Evolutionary conservation across 2,329 filamentous ascomycete species (phyloP), one percentile per base, ranked within the genome.

Genomic region (Trichoderma atrobrunneum): DNA sequence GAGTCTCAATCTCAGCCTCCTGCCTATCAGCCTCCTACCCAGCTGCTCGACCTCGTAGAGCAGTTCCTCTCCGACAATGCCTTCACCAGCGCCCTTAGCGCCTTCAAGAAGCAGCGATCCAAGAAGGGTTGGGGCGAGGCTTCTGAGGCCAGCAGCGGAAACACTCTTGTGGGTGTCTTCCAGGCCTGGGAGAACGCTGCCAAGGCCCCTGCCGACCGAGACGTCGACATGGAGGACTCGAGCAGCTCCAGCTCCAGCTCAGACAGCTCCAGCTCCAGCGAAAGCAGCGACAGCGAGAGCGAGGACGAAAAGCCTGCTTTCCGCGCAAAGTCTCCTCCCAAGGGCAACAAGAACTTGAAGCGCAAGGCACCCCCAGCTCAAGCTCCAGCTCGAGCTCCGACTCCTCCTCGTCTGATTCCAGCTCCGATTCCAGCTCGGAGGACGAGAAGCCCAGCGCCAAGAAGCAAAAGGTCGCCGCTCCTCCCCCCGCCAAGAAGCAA

Each of bases 31-130:
- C 85, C 88, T 30, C 87, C 91, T 5, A 81, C 86, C 32, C 86
- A 92, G 80, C 83, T 94, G 43, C 84, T 94, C 78, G 87, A 90
- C 73, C 84, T 93, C 18, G 86, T 94, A 76, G 89, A 89, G 74
- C 81, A 83, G 26, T 94, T 94, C 80, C 85, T 94, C 64, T 85
- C 86, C 56, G 86, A 91, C 60, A 86, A 92, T 79, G 87, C 89
- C n/a, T 92, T 93, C 77, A 80, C 85, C 62, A 84, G 85, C 72
- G 88, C 92, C 60, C 87, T 87, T 77, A 83, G 85, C 72, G 87
- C 88, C 6, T 91, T 94, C 77, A 84, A 85, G 76, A 88, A 90
- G 78, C 89, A 93, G 78, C 84, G 88, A 68, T 86, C 82, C 78
- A 85, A 83, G 81, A 86, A 86, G 74, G 85, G 84, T 65, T 87